Conservation (phyloP, 108 stramenopile species). For the Skeletonema costatum region DNA sequence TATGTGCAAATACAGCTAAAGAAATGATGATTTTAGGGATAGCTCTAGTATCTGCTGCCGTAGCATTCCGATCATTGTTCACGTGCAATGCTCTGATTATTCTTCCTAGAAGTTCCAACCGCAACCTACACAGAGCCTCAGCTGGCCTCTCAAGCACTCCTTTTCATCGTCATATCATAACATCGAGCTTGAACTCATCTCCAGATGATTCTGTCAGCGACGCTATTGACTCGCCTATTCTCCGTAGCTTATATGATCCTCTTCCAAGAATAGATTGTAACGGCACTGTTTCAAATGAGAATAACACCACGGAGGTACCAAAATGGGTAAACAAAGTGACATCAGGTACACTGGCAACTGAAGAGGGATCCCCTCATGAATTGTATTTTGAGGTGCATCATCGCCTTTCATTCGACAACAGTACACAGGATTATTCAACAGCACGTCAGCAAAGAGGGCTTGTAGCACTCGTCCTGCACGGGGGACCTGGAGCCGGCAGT, state of each 20-base stretch:
- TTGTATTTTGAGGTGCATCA: slow-evolving; percentile 49
- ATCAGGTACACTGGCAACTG: slow-evolving; percentile 25
- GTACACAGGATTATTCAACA: background rate
- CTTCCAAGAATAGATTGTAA: slow-evolving; percentile 11
- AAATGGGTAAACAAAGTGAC: slow-evolving; percentile 19
- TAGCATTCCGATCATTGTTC: too few species aligned
- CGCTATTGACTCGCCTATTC: background rate
- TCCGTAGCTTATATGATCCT: slow-evolving; percentile 22
- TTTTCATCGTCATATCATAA: background rate
- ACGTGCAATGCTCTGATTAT: background rate
- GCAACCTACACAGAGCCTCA: background rate
- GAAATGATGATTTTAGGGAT: too few species aligned
- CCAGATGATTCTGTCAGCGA: background rate
- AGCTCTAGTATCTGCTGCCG: too few species aligned
- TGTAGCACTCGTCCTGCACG: slow-evolving; percentile 77
- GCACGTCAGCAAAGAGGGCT: slow-evolving; percentile 13
- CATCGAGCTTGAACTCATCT: background rate
- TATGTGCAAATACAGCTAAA: too few species aligned
- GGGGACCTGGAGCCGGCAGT: slow-evolving; percentile 86
- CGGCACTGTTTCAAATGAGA: background rate
- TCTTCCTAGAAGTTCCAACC: too few species aligned
- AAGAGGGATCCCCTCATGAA: slow-evolving; percentile 40
- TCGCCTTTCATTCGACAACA: slow-evolving; percentile 22
- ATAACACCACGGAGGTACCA: background rate
- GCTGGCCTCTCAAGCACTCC: background rate